phyloP scores from a whole-genome alignment of 2,329 filamentous ascomycete genomes.

The Acarospora socialis region DNA sequence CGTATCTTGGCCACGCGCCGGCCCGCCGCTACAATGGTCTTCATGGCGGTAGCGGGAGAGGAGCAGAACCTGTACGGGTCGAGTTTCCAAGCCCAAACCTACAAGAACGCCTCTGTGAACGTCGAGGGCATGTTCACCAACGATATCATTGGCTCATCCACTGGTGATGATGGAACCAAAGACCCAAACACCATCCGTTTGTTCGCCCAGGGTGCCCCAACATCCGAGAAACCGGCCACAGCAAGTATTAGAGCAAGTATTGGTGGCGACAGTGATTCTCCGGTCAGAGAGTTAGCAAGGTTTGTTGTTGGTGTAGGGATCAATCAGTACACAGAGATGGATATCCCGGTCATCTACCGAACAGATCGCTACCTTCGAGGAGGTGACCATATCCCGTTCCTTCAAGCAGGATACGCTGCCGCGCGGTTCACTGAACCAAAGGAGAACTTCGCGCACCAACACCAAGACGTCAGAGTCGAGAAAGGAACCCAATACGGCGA shows the following conservation, averaged over 20 bases:
- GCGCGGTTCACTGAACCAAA: conserved; percentile 44
- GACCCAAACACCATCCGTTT: conserved; percentile 40
- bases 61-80: conserved; percentile 43
- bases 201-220: conserved; percentile 37
- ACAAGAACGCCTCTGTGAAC: conserved; percentile 37
- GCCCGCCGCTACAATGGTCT: conserved; percentile 40
- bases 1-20: conserved; percentile 35
- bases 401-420: conserved; percentile 40
- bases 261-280: conserved; percentile 41
- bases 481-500: conserved; percentile 42
- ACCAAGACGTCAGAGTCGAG: conserved; percentile 38
- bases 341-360: conserved; percentile 41
- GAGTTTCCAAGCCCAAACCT: conserved; percentile 37
- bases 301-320: conserved; percentile 42
- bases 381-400: conserved; percentile 42
- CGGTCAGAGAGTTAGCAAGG: conserved; percentile 40
- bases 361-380: conserved; percentile 42
- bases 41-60: conserved; percentile 43
- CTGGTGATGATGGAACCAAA: conserved; percentile 30
- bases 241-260: conserved; percentile 29
- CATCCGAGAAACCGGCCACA: conserved; percentile 27
- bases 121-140: conserved; percentile 45
- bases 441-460: conserved; percentile 44
- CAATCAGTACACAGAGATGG: conserved; percentile 39
- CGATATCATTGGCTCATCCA: conserved; percentile 42